Evolutionary conservation across 345 rosid genomes (phyloP).

Genomic region (Populus davidiana): DNA sequence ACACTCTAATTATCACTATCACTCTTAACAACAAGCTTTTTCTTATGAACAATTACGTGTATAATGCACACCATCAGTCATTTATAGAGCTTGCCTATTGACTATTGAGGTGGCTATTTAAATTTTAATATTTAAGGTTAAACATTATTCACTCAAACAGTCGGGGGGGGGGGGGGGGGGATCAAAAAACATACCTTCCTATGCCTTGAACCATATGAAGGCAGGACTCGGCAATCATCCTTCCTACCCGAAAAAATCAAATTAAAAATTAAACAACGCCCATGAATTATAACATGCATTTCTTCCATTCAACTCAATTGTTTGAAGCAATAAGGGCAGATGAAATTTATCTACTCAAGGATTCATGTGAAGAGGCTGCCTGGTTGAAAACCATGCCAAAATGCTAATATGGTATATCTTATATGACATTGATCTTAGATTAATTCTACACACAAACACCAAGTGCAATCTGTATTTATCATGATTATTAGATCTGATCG

Average conservation of each 20-base stretch:
- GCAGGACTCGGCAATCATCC: constrained; percentile 23
- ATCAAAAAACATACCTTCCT: constrained; percentile 40
- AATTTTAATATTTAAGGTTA: too few relatives aligned
- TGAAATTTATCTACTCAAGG: background rate
- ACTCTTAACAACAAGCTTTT: constrained; percentile 1
- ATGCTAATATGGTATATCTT: background rate
- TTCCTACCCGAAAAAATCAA: constrained; percentile 33
- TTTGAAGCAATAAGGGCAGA: background rate
- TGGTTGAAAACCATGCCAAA: background rate
- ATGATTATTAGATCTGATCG: too few relatives aligned
- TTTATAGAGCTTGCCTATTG: background rate
- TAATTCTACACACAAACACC: background rate
- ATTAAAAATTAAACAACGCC: background rate
- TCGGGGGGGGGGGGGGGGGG: background rate
- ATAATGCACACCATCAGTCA: constrained; percentile 1
- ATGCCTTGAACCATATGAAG: constrained; percentile 31
- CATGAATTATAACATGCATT: background rate
- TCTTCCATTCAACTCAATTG: background rate
- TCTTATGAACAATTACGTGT: background rate
- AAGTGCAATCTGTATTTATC: too few relatives aligned
- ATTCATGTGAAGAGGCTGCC: background rate
- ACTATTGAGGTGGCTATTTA: background rate
- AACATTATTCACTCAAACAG: background rate
- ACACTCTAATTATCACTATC: background rate
- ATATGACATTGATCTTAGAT: background rate